These are phyloP conservation scores for Boechera stricta DNA, from an alignment of 345 rosid species.

Conservation along the genomic window DNA sequence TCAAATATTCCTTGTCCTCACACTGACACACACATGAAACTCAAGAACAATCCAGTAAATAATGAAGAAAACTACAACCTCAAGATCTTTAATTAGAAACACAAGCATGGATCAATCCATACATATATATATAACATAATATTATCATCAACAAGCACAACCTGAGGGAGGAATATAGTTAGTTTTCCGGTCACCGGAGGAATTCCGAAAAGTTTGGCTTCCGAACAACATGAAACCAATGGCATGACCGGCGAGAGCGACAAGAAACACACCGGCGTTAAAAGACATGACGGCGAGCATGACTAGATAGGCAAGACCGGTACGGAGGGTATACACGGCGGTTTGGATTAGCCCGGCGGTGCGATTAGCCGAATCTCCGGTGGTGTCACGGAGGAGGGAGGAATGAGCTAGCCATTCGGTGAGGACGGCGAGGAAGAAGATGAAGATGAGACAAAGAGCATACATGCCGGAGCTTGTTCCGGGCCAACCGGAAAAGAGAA, in stretches of 20 bases:
- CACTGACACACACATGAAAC: conserved; percentile 1
- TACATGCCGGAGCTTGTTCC: conserved; percentile 73
- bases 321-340: conserved; percentile 59
- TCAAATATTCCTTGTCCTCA: conserved; percentile 25
- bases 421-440: conserved; percentile 59
- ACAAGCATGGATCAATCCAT: conserved; percentile 21
- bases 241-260: conserved; percentile 72
- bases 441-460: conserved; percentile 62
- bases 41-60: conserved; percentile 36
- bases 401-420: conserved; percentile 60
- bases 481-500: conserved; percentile 87
- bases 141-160: conserved; percentile 33
- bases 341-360: conserved; percentile 61
- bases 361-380: conserved; percentile 54
- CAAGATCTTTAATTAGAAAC: conserved; percentile 3
- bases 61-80: conserved; percentile 29
- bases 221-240: conserved; percentile 69
- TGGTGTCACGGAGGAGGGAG: conserved; percentile 36
- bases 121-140: not conserved
- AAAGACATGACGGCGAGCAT: conserved; percentile 84
- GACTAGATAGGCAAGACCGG: conserved; percentile 65
- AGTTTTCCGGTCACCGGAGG: conserved; percentile 28
- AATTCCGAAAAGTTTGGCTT: conserved; percentile 46
- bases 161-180: conserved; percentile 31
- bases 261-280: conserved; percentile 76